Evolutionary conservation across 768 basidiomycete species (phyloP), one percentile per base, ranked within the genome.

Genomic region (Amanita rimosa): DNA sequence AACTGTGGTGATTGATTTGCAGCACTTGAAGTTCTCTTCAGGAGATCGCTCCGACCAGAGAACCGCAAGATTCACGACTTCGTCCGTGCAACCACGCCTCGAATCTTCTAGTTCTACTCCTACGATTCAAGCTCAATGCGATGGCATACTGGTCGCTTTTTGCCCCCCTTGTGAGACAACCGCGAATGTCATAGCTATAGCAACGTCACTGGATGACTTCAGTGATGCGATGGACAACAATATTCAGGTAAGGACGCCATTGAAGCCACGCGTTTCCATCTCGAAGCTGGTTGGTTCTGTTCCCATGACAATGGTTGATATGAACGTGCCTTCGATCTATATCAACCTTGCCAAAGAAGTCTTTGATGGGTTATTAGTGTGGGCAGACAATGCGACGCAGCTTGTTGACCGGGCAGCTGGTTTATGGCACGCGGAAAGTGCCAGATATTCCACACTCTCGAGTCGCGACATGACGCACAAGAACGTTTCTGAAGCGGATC

Each of bases 331-430:
- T 11, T 80, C 81, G 3, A 62, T 85, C n/a, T 66, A 76, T 55
- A 61, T 74, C 9, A 66, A 76, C 34, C 55, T 91, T 42, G 70
- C 76, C 8, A 95, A 97, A 61, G 58, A 65, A 4, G 52, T 69
- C 1, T 63, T 93, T 6, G 90, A 97, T 58, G 76, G 78, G 10
- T 61, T 98, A 14, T 92, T 97, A 62, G 84, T 83, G 57, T 89
- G 85, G 73, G 83, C 81, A 6, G 96, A 99, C 59, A 93, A 97
- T 58, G 60, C 82, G 22, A 67, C 81, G n/a, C 89, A 86, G 57
- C 73, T 84, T 44, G 56, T 83, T 3, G 85, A 85, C 45, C 70
- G 66, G 13, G 63, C 69, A 5, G 62, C 66, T 10, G 55, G 54
- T 9, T 33, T n/a, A 13, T 36, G 24, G 36, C 10, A 27, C 16